Evolutionary conservation across 352 stramenopile species (phyloP).

Genomic region (Phytophthora citrophthora): DNA sequence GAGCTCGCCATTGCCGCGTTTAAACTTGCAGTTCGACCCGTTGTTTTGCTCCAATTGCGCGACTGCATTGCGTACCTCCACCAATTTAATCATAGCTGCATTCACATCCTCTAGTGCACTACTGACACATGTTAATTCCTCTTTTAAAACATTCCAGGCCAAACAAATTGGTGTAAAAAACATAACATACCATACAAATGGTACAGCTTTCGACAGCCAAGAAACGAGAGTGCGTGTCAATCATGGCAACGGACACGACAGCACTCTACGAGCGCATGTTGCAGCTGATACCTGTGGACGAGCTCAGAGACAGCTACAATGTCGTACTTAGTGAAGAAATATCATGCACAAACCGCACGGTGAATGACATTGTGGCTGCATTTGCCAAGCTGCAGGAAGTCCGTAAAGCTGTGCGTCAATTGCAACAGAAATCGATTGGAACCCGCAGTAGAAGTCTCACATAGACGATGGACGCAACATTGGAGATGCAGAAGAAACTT

Average conservation of each 20-base stretch:
- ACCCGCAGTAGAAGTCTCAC: conserved; percentile 6
- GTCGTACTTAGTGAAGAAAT: conserved; percentile 4
- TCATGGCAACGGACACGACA: neutral
- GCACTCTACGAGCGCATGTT: conserved; percentile 22
- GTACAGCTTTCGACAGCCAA: too few species aligned
- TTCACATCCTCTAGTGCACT: conserved; percentile 2
- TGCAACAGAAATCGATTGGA: neutral
- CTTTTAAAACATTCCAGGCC: conserved; percentile 10
- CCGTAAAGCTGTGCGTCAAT: conserved; percentile 7
- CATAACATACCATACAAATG: neutral
- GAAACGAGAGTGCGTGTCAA: too few species aligned
- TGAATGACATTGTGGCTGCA: conserved; percentile 7
- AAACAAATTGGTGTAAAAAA: neutral
- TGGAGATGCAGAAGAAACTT: conserved; percentile 3
- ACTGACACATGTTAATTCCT: conserved; percentile 1
- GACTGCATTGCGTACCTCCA: conserved; percentile 18
- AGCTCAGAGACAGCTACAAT: conserved; percentile 16
- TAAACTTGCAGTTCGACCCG: conserved; percentile 2
- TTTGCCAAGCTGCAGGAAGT: conserved; percentile 24
- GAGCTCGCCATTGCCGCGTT: neutral
- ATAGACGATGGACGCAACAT: neutral
- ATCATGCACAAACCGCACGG: neutral
- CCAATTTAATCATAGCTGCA: conserved; percentile 12
- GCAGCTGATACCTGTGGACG: conserved; percentile 3
- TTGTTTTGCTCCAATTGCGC: conserved; percentile 11